Evolutionary conservation across 345 rosid genomes (phyloP), one percentile per base, ranked within the genome.

Genomic region (Limnanthes douglasii): DNA sequence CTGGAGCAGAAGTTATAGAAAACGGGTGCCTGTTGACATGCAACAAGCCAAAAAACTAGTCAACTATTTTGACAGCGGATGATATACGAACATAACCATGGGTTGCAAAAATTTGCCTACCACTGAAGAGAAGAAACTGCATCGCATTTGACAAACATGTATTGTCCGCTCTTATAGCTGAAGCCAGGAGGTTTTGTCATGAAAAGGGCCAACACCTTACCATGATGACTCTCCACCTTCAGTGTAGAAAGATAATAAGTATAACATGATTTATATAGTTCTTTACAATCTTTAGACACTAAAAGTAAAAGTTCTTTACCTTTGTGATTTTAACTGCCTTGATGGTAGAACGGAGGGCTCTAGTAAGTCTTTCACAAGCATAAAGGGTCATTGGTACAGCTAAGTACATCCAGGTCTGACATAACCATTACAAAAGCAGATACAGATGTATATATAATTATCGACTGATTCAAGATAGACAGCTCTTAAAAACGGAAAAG

Each of bases 321-420:
- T 79, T 84, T 40, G 65, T 45, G 46, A 80, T 73, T 43, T 75
- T 63, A 29, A 90, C 95, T 1, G 94, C 22, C 51, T 73, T 68
- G 37, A 49, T 64, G 44, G 86, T 81, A n/a, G 88, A 80, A 48
- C 98, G 83, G 46, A 84, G 84, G 61, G 66, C 74, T 55, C 98
- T 72, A 25, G 84, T 59, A 18, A 60, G 69, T 65, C 94, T 77
- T 56, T 90, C 98, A 22, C 98, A 86, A 14, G 73, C 68, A 54
- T 84, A 90, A 21, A 84, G 52, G 34, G 68, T 28, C 38, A 84
- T 62, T 1, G 98, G 98, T 37, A 80, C 82, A 34, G 92, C 64
- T 43, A 90, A 79, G 55, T 79, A 90, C 86, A 90, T 90, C 98
- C 98, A 90, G 40, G 82, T 72, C 98, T 90, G 60, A n/a, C n/a